Percentiles rank a stretch among this genome's conserved stretches.
phyloP scores from a whole-genome alignment of 73 alveolate genomes.

The Paramecium pentaurelia region DNA sequence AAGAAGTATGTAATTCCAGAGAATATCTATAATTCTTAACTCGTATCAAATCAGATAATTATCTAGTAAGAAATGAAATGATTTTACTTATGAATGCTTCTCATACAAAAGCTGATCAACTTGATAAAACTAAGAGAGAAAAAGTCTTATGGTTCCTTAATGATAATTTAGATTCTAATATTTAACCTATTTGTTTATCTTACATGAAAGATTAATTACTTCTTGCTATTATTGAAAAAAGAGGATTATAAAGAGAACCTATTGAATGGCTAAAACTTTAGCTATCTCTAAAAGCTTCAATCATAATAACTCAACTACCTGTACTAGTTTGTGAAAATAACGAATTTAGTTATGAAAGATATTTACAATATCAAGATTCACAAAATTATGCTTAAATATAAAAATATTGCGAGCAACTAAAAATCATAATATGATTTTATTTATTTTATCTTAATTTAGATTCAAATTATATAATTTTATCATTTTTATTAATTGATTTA shows the following conservation, averaged over 20 bases:
- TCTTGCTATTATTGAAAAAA: not conserved
- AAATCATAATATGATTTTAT: not conserved
- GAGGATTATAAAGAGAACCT: not conserved
- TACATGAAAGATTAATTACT: not conserved
- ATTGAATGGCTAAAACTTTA: conserved; percentile 25
- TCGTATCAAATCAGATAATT: not conserved
- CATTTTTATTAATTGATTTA: no score
- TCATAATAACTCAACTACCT: not conserved
- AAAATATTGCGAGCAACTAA: not conserved
- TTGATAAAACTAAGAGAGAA: not conserved
- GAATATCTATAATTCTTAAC: not conserved
- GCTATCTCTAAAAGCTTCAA: not conserved
- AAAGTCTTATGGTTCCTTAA: not conserved
- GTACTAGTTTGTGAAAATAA: not conserved
- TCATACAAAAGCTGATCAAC: not conserved
- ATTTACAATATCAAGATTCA: not conserved
- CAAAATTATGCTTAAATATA: not conserved
- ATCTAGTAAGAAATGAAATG: conserved; percentile 1
- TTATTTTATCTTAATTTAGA: not conserved
- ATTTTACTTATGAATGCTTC: not conserved
- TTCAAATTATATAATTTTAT: not conserved
- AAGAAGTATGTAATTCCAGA: not conserved
- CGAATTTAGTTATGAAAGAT: not conserved
- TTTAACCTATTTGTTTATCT: not conserved
- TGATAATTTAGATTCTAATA: not conserved